Percentiles rank a stretch among this genome's conserved stretches.
Conservation (phyloP, 352 stramenopile genomes). For the Phytophthora tubulina region DNA sequence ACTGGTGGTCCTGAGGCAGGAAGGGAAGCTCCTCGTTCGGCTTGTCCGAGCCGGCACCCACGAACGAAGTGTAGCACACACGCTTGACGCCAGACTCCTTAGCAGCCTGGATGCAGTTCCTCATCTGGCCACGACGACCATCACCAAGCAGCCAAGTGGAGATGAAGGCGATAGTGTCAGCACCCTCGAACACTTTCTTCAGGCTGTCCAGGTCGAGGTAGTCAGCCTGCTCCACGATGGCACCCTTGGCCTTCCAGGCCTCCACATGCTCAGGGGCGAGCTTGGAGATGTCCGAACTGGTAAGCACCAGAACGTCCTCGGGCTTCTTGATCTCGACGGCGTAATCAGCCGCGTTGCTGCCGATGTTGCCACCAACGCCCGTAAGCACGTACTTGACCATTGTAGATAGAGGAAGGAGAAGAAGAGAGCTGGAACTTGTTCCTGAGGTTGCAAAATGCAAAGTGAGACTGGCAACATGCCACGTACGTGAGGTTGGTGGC, state of each 20-base stretch:
- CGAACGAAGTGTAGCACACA: conserved; percentile 47
- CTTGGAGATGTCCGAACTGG: conserved; percentile 33
- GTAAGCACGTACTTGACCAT: conserved; percentile 45
- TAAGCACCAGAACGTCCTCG: conserved; percentile 33
- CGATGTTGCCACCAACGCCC: conserved; percentile 42
- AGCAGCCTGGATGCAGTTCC: conserved; percentile 30
- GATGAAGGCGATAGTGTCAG: conserved; percentile 33
- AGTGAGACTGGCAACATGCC: conserved; percentile 25
- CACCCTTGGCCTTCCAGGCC: conserved; percentile 29
- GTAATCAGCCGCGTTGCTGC: conserved; percentile 35
- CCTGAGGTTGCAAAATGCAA: conserved; percentile 27
- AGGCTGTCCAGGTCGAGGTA: conserved; percentile 37
- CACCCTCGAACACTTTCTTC: conserved; percentile 38
- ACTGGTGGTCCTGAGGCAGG: conserved; percentile 43
- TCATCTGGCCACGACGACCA: conserved; percentile 29
- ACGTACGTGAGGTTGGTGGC: conserved; percentile 19
- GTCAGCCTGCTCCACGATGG: conserved; percentile 22
- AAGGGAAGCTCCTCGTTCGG: conserved; percentile 42
- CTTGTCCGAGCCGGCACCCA: conserved; percentile 28
- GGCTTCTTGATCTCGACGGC: conserved; percentile 34
- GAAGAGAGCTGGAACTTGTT: conserved; percentile 18
- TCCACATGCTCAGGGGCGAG: conserved; percentile 20
- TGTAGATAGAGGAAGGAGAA: conserved; percentile 4
- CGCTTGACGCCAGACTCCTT: conserved; percentile 38
- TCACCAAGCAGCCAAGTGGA: conserved; percentile 39